phyloP scores from a whole-genome alignment of 129 eudicot genomes.

The Gnaphalium uliginosum region DNA sequence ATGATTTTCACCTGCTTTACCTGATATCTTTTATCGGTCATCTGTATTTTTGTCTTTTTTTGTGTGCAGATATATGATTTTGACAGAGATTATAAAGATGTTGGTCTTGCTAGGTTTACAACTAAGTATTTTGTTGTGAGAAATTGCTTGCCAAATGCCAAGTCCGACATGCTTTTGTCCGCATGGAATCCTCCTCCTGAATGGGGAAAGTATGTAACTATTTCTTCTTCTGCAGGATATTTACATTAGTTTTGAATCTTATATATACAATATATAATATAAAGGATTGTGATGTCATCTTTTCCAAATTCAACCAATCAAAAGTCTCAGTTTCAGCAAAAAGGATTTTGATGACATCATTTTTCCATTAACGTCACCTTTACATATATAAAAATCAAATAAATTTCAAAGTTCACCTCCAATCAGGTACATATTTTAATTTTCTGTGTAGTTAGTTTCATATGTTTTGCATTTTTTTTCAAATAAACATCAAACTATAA shows the following conservation, averaged over 20 bases:
- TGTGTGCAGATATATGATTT: conserved; percentile 86
- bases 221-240: not conserved
- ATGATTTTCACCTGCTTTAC: not conserved
- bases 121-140: conserved; percentile 90
- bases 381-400: too few species aligned
- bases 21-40: not conserved
- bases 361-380: too few species aligned
- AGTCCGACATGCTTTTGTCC: conserved; percentile 90
- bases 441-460: too few species aligned
- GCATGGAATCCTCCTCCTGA: conserved; percentile 99
- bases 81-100: conserved; percentile 92
- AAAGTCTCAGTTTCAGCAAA: too few species aligned
- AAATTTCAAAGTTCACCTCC: too few species aligned
- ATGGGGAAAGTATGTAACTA: conserved; percentile 90
- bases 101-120: conserved; percentile 92
- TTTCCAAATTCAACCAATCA: too few species aligned
- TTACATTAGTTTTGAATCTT: not conserved
- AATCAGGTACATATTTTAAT: too few species aligned
- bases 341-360: too few species aligned
- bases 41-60: conserved; percentile 11
- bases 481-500: too few species aligned
- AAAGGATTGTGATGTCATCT: too few species aligned
- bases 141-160: conserved; percentile 91
- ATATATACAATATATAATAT: too few species aligned
- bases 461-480: too few species aligned